Conservation (phyloP, 1,284 basidiomycete genomes). For the Fereydounia khargensis region DNA sequence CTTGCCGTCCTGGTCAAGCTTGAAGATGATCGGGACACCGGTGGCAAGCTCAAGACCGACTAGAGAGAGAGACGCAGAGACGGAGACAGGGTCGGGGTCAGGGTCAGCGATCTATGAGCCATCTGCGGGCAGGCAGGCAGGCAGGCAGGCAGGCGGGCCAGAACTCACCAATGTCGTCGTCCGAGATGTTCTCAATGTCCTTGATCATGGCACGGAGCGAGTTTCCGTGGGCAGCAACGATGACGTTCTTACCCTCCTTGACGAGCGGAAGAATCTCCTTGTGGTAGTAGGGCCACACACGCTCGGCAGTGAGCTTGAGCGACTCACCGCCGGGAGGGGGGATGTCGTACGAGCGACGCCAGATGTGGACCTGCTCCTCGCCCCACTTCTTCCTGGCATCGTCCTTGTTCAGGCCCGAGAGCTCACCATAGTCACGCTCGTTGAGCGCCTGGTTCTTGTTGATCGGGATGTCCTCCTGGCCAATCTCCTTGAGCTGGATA, state of each 20-base stretch:
- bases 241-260: slow-evolving; percentile 58
- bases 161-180: slow-evolving; percentile 57
- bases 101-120: not conserved
- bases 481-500: slow-evolving; percentile 59
- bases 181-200: slow-evolving; percentile 57
- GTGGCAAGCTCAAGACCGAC: slow-evolving; percentile 59
- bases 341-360: slow-evolving; percentile 58
- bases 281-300: slow-evolving; percentile 60
- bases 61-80: slow-evolving; percentile 1
- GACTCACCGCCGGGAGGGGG: slow-evolving; percentile 60
- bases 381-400: slow-evolving; percentile 60
- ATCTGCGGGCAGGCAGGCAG: not conserved
- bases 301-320: slow-evolving; percentile 59
- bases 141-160: not conserved
- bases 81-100: not conserved
- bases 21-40: slow-evolving; percentile 60
- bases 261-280: slow-evolving; percentile 58
- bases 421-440: slow-evolving; percentile 60
- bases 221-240: slow-evolving; percentile 60
- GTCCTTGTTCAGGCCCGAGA: slow-evolving; percentile 60
- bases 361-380: slow-evolving; percentile 60
- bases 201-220: slow-evolving; percentile 59
- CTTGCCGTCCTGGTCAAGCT: slow-evolving; percentile 56
- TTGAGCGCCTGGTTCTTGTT: slow-evolving; percentile 59
- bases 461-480: slow-evolving; percentile 55